Evolutionary conservation across 2,329 filamentous ascomycete genomes (phyloP).

Genomic region (Plenodomus lindquistii): DNA sequence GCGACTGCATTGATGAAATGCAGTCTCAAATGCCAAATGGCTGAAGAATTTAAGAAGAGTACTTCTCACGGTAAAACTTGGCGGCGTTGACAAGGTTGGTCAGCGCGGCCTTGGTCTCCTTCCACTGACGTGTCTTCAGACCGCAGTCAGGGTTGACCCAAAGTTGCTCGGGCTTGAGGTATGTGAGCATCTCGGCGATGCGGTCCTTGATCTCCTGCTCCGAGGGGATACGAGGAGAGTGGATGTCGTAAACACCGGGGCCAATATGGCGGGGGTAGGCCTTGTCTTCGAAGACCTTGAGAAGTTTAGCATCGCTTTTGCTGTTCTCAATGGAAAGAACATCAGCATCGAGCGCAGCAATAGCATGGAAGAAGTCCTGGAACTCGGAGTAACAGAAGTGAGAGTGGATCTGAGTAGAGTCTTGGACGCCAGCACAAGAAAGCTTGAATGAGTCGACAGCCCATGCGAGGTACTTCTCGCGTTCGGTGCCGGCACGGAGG

Average conservation of each 20-base stretch:
- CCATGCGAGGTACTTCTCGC: conserved; percentile 96
- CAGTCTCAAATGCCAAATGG: conserved; percentile 27
- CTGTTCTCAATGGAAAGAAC: conserved; percentile 99
- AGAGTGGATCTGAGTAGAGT: conserved; percentile 98
- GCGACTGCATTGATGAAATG: conserved; percentile 39
- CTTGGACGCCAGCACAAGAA: conserved; percentile 86
- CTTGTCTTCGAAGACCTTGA: conserved; percentile 97
- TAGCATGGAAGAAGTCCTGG: conserved; percentile 99
- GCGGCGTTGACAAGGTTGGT: conserved; percentile 97
- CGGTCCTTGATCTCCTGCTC: conserved; percentile 99
- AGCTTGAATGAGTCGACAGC: conserved; percentile 98
- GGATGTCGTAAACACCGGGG: conserved; percentile 99
- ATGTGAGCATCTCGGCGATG: conserved; percentile 93
- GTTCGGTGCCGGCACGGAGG: conserved; percentile 89
- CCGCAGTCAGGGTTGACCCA: conserved; percentile 99
- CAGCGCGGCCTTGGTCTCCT: conserved; percentile 96
- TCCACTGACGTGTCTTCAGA: conserved; percentile 98
- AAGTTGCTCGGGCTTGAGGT: conserved; percentile 97
- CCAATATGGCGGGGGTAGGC: conserved; percentile 98
- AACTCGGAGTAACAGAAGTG: conserved; percentile 99
- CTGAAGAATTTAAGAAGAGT: conserved; percentile 60
- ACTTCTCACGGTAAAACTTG: conserved; percentile 93
- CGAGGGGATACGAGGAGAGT: conserved; percentile 95
- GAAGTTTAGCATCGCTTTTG: conserved; percentile 99
- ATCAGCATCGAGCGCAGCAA: conserved; percentile 95